A percentile compares a stretch with the other conserved stretches of the same genome.
These are phyloP conservation scores for Candida orba DNA, from an alignment of 805 yeast genomes.

Conservation along the genomic window DNA sequence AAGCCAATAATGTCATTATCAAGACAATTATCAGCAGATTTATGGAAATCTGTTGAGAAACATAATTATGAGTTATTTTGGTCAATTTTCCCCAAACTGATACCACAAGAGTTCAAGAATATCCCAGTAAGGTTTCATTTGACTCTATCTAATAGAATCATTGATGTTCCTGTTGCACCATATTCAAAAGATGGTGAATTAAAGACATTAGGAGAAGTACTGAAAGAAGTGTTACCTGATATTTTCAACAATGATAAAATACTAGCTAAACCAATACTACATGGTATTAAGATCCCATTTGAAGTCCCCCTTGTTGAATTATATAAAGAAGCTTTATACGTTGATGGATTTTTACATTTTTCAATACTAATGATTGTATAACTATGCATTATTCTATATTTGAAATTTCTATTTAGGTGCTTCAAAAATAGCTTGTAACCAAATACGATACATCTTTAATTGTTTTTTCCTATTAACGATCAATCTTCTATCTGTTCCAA, in stretches of 20 bases:
- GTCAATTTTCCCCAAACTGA: slow-evolving; percentile 17
- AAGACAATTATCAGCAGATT: slow-evolving; percentile 44
- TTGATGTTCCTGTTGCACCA: slow-evolving; percentile 28
- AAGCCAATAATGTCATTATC: slow-evolving; percentile 75
- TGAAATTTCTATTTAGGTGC: slow-evolving; percentile 22
- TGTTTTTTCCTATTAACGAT: slow-evolving; percentile 88
- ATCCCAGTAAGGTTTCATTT: slow-evolving; percentile 45
- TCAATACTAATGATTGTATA: slow-evolving; percentile 31
- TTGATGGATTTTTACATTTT: slow-evolving; percentile 64
- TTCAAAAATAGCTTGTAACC: slow-evolving; percentile 90
- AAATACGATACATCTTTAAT: slow-evolving; percentile 91
- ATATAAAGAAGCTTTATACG: slow-evolving; percentile 36
- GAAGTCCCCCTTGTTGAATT: slow-evolving; percentile 38
- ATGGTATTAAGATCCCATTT: slow-evolving; percentile 48
- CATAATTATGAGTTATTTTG: slow-evolving; percentile 28
- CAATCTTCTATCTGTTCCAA: slow-evolving; percentile 86
- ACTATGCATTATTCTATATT: not conserved
- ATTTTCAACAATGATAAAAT: slow-evolving; percentile 35
- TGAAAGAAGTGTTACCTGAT: slow-evolving; percentile 38
- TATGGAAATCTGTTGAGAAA: slow-evolving; percentile 46
- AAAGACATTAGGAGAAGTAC: slow-evolving; percentile 31
- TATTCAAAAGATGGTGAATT: not conserved
- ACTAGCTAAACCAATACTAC: slow-evolving; percentile 39
- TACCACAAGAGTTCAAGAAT: slow-evolving; percentile 24
- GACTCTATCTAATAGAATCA: slow-evolving; percentile 30